Conservation (phyloP, 2,329 filamentous ascomycete genomes). For the Ceratocystiopsis sp. region DNA sequence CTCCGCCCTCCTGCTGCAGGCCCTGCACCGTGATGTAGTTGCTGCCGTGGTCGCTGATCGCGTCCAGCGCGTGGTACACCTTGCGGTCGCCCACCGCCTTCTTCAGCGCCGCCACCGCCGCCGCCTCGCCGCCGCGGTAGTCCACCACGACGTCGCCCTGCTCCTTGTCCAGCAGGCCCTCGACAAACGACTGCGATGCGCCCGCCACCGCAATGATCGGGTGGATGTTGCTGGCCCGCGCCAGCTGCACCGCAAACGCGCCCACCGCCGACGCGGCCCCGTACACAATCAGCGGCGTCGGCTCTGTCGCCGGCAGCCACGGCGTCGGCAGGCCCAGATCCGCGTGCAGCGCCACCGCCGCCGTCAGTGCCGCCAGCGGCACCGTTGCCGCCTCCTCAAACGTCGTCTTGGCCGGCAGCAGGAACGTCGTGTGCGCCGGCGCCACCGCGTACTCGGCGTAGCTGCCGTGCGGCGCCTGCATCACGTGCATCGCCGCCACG, state of each 20-base stretch:
- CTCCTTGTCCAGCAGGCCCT: conserved; percentile 24
- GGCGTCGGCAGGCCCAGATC: conserved; percentile 22
- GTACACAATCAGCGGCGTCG: conserved; percentile 21
- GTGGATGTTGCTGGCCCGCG: conserved; percentile 28
- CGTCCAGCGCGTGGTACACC: conserved; percentile 22
- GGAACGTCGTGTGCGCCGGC: conserved; percentile 23
- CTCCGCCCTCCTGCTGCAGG: conserved; percentile 15
- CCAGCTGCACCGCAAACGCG: conserved; percentile 33
- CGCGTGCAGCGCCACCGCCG: conserved; percentile 21
- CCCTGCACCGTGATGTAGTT: conserved; percentile 20
- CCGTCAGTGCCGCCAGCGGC: conserved; percentile 26
- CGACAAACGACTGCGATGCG: conserved; percentile 24
- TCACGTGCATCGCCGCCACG: conserved; percentile 35
- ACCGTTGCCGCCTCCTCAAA: conserved; percentile 26
- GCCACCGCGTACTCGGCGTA: conserved; percentile 27
- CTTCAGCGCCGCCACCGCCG: conserved; percentile 21
- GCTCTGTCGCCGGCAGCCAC: conserved; percentile 19
- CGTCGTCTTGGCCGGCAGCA: conserved; percentile 18
- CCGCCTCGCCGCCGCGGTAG: conserved; percentile 32
- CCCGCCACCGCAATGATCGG: conserved; percentile 37
- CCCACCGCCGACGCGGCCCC: conserved; percentile 31
- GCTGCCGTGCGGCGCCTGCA: conserved; percentile 17
- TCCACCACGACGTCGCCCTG: conserved; percentile 38
- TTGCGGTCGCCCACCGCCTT: conserved; percentile 14
- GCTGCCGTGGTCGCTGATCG: conserved; percentile 28